These are phyloP conservation scores for Lasiosphaeria hispida DNA, from an alignment of 495 filamentous ascomycete genomes.

Conservation along the genomic window DNA sequence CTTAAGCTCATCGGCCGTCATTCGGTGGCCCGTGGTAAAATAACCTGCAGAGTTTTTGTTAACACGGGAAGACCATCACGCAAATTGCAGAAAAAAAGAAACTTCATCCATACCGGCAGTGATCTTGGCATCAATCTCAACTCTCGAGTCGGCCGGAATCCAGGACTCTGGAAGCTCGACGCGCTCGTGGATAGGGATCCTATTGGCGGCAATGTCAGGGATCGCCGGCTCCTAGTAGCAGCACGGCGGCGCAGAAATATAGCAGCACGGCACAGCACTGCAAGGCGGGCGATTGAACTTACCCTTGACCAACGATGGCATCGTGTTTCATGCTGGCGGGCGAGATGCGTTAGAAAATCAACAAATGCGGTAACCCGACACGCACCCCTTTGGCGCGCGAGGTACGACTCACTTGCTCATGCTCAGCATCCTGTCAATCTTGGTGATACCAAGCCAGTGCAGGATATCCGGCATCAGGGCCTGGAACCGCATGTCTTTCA, in stretches of 20 bases:
- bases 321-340: constrained; percentile 88
- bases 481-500: constrained; percentile 98
- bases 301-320: constrained; percentile 92
- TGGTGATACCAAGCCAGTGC: constrained; percentile 97
- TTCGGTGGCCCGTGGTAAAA: constrained; percentile 86
- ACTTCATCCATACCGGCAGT: constrained; percentile 74
- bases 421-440: constrained; percentile 97
- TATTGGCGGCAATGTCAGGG: constrained; percentile 20
- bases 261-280: not conserved
- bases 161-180: constrained; percentile 90
- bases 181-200: constrained; percentile 87
- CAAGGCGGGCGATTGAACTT: constrained; percentile 25
- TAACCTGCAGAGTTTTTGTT: constrained; percentile 45
- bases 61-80: constrained; percentile 17
- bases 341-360: constrained; percentile 20
- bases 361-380: constrained; percentile 4
- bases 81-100: constrained; percentile 3
- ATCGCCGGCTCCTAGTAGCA: constrained; percentile 4
- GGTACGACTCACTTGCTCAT: constrained; percentile 80
- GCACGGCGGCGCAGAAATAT: constrained; percentile 12
- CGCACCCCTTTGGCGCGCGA: not conserved
- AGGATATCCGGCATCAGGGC: constrained; percentile 98
- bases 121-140: constrained; percentile 99
- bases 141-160: constrained; percentile 92
- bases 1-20: constrained; percentile 81